phyloP scores from a whole-genome alignment of 768 basidiomycete genomes.

The Nevesoporus exiguus region DNA sequence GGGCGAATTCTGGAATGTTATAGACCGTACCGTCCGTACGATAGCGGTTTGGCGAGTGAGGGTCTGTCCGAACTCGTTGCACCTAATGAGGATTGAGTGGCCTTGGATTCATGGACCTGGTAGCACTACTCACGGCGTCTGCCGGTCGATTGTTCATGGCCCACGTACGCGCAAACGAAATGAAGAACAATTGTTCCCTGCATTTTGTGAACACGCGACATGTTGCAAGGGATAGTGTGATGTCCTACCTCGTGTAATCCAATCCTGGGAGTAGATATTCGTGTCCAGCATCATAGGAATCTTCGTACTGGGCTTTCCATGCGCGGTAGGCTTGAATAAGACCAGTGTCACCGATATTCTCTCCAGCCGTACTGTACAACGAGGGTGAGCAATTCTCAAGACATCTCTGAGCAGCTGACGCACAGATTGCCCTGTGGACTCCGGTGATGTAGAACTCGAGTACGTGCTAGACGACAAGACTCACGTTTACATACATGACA shows the following conservation, averaged over 20 bases:
- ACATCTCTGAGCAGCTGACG: slow-evolving; percentile 20
- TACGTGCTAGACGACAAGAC: slow-evolving; percentile 12
- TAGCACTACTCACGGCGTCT: slow-evolving; percentile 53
- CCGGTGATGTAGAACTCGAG: background rate
- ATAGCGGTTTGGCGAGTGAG: slow-evolving; percentile 79
- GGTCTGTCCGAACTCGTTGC: slow-evolving; percentile 79
- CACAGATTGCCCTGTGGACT: slow-evolving; percentile 67
- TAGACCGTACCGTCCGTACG: slow-evolving; percentile 83
- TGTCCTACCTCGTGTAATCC: slow-evolving; percentile 59
- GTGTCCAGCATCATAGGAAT: slow-evolving; percentile 52
- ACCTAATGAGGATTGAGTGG: slow-evolving; percentile 39
- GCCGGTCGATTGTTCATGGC: slow-evolving; percentile 76
- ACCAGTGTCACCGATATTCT: slow-evolving; percentile 87
- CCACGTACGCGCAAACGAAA: slow-evolving; percentile 88
- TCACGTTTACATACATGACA: slow-evolving; percentile 78
- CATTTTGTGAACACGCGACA: background rate
- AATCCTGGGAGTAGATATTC: slow-evolving; percentile 84
- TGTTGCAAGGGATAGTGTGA: background rate
- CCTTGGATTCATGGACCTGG: background rate
- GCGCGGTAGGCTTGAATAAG: slow-evolving; percentile 86
- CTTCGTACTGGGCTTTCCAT: slow-evolving; percentile 76
- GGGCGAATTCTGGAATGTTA: slow-evolving; percentile 86
- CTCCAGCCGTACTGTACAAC: slow-evolving; percentile 71
- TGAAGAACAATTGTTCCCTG: slow-evolving; percentile 93
- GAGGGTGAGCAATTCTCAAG: slow-evolving; percentile 8